These are phyloP conservation scores for Populus davidiana DNA, from an alignment of 345 rosid genomes.

Conservation along the genomic window DNA sequence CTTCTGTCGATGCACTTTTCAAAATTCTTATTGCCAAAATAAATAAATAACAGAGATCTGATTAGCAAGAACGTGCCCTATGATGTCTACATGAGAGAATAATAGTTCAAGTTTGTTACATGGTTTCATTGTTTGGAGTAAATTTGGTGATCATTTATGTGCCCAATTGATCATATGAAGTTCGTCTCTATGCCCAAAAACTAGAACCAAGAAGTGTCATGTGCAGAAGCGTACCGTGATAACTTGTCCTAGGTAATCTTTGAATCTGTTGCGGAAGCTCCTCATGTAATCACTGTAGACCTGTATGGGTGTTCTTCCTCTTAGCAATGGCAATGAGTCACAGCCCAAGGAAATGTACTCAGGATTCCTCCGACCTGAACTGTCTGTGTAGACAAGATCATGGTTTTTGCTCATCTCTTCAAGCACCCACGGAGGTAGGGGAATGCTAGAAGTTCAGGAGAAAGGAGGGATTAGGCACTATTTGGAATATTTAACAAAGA, in stretches of 20 bases:
- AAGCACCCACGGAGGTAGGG: slow-evolving; percentile 94
- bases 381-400: slow-evolving; percentile 90
- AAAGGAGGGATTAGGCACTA: slow-evolving; percentile 11
- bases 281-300: slow-evolving; percentile 89
- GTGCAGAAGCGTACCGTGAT: slow-evolving; percentile 57
- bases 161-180: neutral
- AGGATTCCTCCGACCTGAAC: slow-evolving; percentile 82
- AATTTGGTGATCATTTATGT: neutral
- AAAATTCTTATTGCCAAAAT: neutral
- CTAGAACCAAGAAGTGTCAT: neutral
- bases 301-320: slow-evolving; percentile 93
- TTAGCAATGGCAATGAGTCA: slow-evolving; percentile 67
- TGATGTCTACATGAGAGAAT: neutral
- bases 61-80: neutral
- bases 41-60: neutral
- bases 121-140: neutral
- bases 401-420: slow-evolving; percentile 88
- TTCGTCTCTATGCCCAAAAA: neutral
- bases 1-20: neutral
- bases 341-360: slow-evolving; percentile 94
- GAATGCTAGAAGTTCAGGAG: slow-evolving; percentile 52
- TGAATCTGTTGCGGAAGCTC: slow-evolving; percentile 81
- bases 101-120: neutral
- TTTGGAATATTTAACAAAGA: neutral
- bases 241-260: slow-evolving; percentile 60